Conservation (phyloP, 1,284 basidiomycete genomes). For the Moesziomyces sp. region DNA sequence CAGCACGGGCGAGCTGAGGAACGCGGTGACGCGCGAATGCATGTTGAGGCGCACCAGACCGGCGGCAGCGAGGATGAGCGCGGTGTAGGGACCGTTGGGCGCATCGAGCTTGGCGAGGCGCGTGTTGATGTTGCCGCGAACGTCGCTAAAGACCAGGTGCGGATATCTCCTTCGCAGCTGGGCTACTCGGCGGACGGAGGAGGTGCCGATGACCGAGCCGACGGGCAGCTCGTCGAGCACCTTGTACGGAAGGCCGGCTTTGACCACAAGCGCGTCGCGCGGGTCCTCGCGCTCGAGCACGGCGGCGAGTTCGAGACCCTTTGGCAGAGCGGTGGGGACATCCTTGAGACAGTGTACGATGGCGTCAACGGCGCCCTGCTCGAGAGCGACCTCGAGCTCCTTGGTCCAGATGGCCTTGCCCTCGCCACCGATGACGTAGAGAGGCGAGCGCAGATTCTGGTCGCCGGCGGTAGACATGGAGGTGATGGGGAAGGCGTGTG, state of each 20-base stretch:
- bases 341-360: conserved; percentile 95
- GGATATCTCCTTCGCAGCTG: conserved; percentile 86
- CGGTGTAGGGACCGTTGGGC: conserved; percentile 82
- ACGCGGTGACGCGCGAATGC: conserved; percentile 79
- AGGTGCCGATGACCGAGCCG: conserved; percentile 91
- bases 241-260: conserved; percentile 77
- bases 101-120: conserved; percentile 91
- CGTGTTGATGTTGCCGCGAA: conserved; percentile 74
- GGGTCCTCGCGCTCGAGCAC: conserved; percentile 89
- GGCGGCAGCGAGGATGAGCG: conserved; percentile 91
- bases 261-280: conserved; percentile 88
- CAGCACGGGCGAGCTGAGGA: conserved; percentile 78
- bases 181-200: conserved; percentile 90
- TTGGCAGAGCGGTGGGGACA: conserved; percentile 86
- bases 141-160: conserved; percentile 83
- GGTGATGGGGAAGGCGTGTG: conserved; percentile 70
- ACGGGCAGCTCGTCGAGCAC: conserved; percentile 84
- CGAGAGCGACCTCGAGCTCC: conserved; percentile 87
- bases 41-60: conserved; percentile 87
- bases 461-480: conserved; percentile 93
- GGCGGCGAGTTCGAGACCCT: conserved; percentile 85
- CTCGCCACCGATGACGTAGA: conserved; percentile 71
- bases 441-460: conserved; percentile 79
- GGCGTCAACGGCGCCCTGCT: conserved; percentile 82
- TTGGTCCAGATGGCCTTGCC: conserved; percentile 91